These are phyloP conservation scores for Aspergillus hiratsukae DNA, from an alignment of 2,329 filamentous ascomycete species.

Conservation along the genomic window DNA sequence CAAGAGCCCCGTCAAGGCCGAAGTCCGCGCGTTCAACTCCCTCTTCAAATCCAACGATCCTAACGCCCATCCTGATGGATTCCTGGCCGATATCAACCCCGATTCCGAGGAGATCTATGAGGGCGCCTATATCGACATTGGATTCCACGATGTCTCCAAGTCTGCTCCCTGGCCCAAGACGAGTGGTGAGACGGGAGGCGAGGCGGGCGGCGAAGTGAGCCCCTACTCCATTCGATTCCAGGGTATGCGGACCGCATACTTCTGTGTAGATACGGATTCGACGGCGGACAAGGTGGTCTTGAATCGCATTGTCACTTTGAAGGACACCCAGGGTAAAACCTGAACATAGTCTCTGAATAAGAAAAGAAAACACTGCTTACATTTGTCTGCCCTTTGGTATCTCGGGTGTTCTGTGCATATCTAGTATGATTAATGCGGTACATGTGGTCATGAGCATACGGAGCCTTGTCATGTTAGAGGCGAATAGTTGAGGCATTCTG, in stretches of 20 bases:
- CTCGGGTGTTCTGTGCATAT: background rate
- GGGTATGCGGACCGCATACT: background rate
- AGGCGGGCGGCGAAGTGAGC: constrained; percentile 11
- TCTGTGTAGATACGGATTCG: background rate
- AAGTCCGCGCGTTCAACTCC: constrained; percentile 73
- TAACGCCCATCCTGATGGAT: constrained; percentile 70
- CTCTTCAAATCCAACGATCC: constrained; percentile 87
- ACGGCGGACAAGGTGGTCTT: background rate
- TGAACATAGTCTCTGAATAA: background rate
- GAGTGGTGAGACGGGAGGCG: constrained; percentile 53
- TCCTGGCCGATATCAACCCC: constrained; percentile 77
- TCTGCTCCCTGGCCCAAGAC: constrained; percentile 79
- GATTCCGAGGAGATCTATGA: constrained; percentile 76
- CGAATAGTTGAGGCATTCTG: background rate
- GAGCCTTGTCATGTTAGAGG: background rate
- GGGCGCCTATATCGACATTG: constrained; percentile 74
- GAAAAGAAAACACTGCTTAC: background rate
- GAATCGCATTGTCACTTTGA: background rate
- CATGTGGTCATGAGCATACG: background rate
- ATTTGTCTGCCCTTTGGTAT: background rate
- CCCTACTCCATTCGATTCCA: background rate
- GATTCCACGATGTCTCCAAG: constrained; percentile 70
- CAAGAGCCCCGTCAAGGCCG: constrained; percentile 57
- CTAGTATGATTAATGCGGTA: background rate
- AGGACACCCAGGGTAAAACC: background rate